phyloP scores from a whole-genome alignment of 495 filamentous ascomycete species.

The Aspergillus bridgeri region DNA sequence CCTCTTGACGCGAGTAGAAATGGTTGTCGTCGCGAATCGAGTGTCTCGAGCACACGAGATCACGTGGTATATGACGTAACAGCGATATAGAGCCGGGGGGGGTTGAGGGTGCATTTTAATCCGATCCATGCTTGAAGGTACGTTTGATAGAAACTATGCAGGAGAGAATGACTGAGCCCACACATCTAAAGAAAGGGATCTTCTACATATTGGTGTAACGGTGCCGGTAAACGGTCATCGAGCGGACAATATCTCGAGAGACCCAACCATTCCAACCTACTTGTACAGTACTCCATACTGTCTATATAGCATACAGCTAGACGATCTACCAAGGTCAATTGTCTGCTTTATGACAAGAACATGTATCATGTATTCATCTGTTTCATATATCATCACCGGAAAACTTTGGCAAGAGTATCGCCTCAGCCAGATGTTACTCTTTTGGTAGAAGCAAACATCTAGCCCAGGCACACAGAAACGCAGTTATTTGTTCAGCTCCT shows the following conservation, averaged over 20 bases:
- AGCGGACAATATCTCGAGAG: too few species aligned
- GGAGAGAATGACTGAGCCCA: too few species aligned
- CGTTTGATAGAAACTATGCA: too few species aligned
- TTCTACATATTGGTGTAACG: too few species aligned
- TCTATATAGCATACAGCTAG: too few species aligned
- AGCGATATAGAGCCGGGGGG: not conserved
- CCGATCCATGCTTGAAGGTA: too few species aligned
- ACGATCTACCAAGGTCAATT: too few species aligned
- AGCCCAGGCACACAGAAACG: not conserved
- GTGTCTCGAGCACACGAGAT: constrained; percentile 19
- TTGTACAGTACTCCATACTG: too few species aligned
- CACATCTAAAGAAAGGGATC: too few species aligned
- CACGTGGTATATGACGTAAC: constrained; percentile 42
- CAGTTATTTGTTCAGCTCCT: constrained; percentile 60
- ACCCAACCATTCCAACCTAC: too few species aligned
- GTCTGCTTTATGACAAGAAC: not conserved
- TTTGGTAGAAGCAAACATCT: not conserved
- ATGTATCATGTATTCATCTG: not conserved
- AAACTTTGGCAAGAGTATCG: not conserved
- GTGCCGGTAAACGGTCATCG: too few species aligned
- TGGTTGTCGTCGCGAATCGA: constrained; percentile 13
- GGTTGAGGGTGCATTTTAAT: too few species aligned
- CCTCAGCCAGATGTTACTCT: not conserved
- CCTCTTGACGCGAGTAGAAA: constrained; percentile 29
- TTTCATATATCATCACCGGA: not conserved